phyloP scores from a whole-genome alignment of 306 rosid genomes.

The Glycine tomentella region DNA sequence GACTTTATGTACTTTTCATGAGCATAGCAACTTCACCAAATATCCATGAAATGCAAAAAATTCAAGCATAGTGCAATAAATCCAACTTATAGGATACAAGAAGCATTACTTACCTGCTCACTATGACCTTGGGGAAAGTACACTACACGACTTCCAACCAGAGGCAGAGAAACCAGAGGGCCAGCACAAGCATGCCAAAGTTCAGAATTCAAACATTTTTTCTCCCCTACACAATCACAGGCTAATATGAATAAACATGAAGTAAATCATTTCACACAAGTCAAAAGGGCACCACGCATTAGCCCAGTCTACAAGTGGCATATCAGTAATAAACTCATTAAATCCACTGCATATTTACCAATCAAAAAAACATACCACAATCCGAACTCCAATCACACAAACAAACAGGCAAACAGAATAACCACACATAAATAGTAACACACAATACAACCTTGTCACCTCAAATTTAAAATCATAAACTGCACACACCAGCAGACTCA shows the following conservation, averaged over 20 bases:
- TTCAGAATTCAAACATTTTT: slow-evolving; percentile 76
- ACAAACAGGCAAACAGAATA: slow-evolving; percentile 6
- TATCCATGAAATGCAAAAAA: slow-evolving; percentile 19
- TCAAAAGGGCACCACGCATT: slow-evolving; percentile 4
- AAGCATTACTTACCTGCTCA: slow-evolving; percentile 65
- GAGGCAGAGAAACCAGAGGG: slow-evolving; percentile 76
- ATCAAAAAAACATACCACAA: not conserved
- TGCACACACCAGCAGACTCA: slow-evolving; percentile 16
- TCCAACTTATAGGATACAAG: slow-evolving; percentile 15
- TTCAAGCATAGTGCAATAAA: slow-evolving; percentile 1
- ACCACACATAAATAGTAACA: slow-evolving; percentile 9
- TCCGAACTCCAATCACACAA: slow-evolving; percentile 16
- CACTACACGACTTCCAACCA: slow-evolving; percentile 73
- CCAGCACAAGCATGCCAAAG: slow-evolving; percentile 89
- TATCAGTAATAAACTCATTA: slow-evolving; percentile 9
- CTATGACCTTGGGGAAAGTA: slow-evolving; percentile 87
- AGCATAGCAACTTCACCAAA: slow-evolving; percentile 31
- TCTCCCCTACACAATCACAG: slow-evolving; percentile 61
- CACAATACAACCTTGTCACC: slow-evolving; percentile 6
- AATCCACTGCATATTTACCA: slow-evolving; percentile 18
- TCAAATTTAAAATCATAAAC: slow-evolving; percentile 22
- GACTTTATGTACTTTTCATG: slow-evolving; percentile 12
- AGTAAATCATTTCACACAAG: slow-evolving; percentile 23
- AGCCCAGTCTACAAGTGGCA: slow-evolving; percentile 24
- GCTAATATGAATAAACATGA: slow-evolving; percentile 36